Evolutionary conservation across 192 early-diverging fungal genomes (phyloP), one percentile per base, ranked within the genome.

Genomic region (Mycoemilia scoparia): DNA sequence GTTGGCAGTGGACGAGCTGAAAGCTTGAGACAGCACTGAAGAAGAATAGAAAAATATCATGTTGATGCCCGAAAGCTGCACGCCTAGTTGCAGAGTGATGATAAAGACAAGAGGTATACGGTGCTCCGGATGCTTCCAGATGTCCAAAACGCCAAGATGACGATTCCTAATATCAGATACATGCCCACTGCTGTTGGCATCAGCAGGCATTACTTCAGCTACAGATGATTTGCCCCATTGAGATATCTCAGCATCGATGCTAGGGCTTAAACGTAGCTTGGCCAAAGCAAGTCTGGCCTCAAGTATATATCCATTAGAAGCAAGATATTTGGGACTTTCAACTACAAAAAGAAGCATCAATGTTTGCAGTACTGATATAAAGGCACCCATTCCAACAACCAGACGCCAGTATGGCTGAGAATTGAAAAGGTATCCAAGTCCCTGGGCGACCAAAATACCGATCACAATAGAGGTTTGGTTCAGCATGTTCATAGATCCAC

Each of bases 61-160:
- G 54, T 87, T 93, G 65, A 93, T 87, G 2, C 88, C 88, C n/a
- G 82, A 86, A 29, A 89, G 67, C 55, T 93, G 88, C 51, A 89
- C 86, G 4, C 72, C 64, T 26, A 86, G 48, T 39, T 87, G 84
- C 3, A 89, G 32, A 8, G 77, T 39, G 7, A 86, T 32, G 5
- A 82, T 65, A n/a, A 78, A 60, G 23, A 70, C 29, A 23, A 82
- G 67, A 1, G 76, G 73, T 23, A 59, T 64, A 33, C 74, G 69
- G 41, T 77, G 81, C 10, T 63, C 47, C 1, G 60, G 26, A 19
- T 43, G 43, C n/a, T 37, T 36, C 34, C 59, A 51, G 4, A 66
- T 49, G 43, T 60, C 54, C 43, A 51, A 52, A 7, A 62, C 45
- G n/a, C n/a, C n/a, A n/a, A n/a, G 2, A 53, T 62, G 18, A 62